Conservation (phyloP, 495 filamentous ascomycete species). For the Collariella sp. region DNA sequence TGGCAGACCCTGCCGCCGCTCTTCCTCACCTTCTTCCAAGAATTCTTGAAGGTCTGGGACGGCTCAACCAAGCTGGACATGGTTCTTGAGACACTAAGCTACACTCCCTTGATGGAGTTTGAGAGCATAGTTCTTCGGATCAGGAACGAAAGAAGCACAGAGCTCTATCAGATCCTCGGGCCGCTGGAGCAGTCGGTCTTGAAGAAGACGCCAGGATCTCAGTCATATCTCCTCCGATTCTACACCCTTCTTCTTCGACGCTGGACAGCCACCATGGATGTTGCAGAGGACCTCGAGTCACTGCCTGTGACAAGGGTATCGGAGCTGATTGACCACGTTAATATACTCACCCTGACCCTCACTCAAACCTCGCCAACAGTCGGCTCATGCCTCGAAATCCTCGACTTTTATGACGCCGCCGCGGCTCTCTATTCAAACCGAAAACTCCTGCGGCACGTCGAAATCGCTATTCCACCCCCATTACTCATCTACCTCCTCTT, state of each 20-base stretch:
- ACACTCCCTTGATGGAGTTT: slow-evolving; percentile 52
- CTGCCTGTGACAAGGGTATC: slow-evolving; percentile 32
- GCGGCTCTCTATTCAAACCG: slow-evolving; percentile 49
- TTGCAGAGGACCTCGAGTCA: slow-evolving; percentile 18
- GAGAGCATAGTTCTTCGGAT: slow-evolving; percentile 32
- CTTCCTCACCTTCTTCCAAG: slow-evolving; percentile 52
- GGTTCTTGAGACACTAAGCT: slow-evolving; percentile 58
- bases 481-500: slow-evolving; percentile 60
- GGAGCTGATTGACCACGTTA: slow-evolving; percentile 48
- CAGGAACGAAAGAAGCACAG: slow-evolving; percentile 28
- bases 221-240: slow-evolving; percentile 53
- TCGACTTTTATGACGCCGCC: slow-evolving; percentile 60
- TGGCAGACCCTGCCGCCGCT: slow-evolving; percentile 52
- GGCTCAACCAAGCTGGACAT: slow-evolving; percentile 50
- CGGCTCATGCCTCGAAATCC: slow-evolving; percentile 42
- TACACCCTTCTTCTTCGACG: slow-evolving; percentile 61
- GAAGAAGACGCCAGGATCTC: slow-evolving; percentile 40
- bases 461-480: slow-evolving; percentile 58
- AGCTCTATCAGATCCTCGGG: slow-evolving; percentile 43
- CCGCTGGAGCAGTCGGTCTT: slow-evolving; percentile 53
- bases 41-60: slow-evolving; percentile 60
- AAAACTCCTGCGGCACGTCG: slow-evolving; percentile 40
- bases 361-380: slow-evolving; percentile 39
- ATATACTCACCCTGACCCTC: slow-evolving; percentile 53
- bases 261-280: slow-evolving; percentile 51